Conservation (phyloP, 2,329 filamentous ascomycete genomes). For the Aspergillus neoniger region DNA sequence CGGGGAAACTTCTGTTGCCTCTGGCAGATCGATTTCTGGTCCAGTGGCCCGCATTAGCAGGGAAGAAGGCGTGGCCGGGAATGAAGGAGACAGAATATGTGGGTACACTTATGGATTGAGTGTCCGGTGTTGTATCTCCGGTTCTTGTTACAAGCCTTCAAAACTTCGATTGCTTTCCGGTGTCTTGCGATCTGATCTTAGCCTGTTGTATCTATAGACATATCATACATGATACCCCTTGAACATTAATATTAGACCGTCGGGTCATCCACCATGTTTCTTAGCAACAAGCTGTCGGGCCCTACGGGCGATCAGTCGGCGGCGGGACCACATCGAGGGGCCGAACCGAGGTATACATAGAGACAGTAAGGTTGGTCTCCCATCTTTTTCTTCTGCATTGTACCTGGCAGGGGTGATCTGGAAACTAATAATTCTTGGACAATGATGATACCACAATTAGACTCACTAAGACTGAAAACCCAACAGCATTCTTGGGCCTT, state of each 20-base stretch:
- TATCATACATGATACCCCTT: background rate
- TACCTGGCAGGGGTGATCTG: background rate
- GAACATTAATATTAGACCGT: background rate
- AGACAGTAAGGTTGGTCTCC: too few species aligned
- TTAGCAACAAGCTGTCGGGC: too few species aligned
- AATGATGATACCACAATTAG: too few species aligned
- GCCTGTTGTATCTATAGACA: background rate
- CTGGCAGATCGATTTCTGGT: slow-evolving; percentile 79
- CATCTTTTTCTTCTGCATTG: background rate
- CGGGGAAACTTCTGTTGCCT: slow-evolving; percentile 71
- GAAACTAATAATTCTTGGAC: too few species aligned
- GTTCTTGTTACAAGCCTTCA: background rate
- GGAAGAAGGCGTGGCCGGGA: slow-evolving; percentile 41
- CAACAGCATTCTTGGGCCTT: too few species aligned
- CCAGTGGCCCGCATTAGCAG: slow-evolving; percentile 71
- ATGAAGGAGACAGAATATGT: slow-evolving; percentile 44
- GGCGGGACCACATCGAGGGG: slow-evolving; percentile 3
- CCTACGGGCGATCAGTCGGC: background rate
- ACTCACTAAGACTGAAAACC: too few species aligned
- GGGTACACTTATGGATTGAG: slow-evolving; percentile 41
- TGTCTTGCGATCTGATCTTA: background rate
- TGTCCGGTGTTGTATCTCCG: background rate
- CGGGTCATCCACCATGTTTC: background rate
- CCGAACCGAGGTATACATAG: background rate
- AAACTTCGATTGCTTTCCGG: background rate